Percentiles rank a stretch among this genome's conserved stretches.
Evolutionary conservation across 768 basidiomycete species (phyloP).

Genomic region (Lactarius psammicola): DNA sequence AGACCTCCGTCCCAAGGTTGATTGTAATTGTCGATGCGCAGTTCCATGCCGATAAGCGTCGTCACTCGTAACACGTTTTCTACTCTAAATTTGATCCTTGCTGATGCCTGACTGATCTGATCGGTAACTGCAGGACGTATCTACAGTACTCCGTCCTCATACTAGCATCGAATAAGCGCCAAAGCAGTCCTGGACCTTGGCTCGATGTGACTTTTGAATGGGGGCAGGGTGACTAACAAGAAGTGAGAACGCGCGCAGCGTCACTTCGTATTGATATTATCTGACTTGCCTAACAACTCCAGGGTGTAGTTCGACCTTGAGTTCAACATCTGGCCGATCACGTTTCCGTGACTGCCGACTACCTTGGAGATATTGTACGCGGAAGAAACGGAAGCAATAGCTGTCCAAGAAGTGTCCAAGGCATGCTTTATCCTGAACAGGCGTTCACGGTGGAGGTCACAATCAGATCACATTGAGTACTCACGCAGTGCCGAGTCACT

Average conservation of each 20-base stretch:
- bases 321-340: too few relatives aligned
- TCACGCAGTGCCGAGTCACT: conserved; percentile 9
- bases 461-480: not conserved
- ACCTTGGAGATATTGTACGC: conserved; percentile 23
- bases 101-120: not conserved
- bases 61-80: not conserved
- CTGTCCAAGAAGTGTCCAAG: conserved; percentile 27
- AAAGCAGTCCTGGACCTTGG: conserved; percentile 18
- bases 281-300: conserved; percentile 17
- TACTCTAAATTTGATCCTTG: not conserved
- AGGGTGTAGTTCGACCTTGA: conserved; percentile 15
- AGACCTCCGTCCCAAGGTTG: not conserved
- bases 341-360: conserved; percentile 13
- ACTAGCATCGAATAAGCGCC: conserved; percentile 20
- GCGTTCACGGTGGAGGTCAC: conserved; percentile 4
- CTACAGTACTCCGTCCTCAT: conserved; percentile 8
- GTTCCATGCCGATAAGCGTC: not conserved
- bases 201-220: conserved; percentile 21
- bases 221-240: conserved; percentile 16
- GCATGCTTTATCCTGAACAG: conserved; percentile 26
- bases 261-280: not conserved
- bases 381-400: conserved; percentile 24
- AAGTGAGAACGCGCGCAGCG: not conserved
- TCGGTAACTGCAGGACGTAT: not conserved
- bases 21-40: not conserved